Evolutionary conservation across 768 basidiomycete genomes (phyloP).

Genomic region (Kwoniella dejecticola): DNA sequence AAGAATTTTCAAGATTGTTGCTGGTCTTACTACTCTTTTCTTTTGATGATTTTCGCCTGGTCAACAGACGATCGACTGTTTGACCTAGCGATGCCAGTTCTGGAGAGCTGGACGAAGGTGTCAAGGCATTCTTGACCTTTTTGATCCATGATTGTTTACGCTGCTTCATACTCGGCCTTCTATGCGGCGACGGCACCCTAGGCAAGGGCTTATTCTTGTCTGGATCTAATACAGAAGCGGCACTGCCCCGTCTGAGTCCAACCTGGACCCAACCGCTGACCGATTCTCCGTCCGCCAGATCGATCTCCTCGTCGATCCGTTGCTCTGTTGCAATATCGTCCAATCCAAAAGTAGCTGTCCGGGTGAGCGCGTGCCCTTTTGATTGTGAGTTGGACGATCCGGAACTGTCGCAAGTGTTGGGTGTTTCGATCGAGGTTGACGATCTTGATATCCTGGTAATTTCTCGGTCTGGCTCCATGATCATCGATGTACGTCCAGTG

Average conservation of each 20-base stretch:
- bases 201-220: no score
- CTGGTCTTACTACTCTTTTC: background rate
- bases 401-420: background rate
- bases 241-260: no score
- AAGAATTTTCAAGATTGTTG: background rate
- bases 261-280: no score
- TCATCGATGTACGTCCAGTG: background rate
- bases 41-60: background rate
- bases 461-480: constrained; percentile 5
- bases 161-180: constrained; percentile 5
- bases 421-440: constrained; percentile 9
- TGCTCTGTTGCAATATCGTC: constrained; percentile 10
- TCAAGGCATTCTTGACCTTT: constrained; percentile 5
- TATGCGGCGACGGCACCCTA: background rate
- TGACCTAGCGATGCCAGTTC: background rate
- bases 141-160: background rate
- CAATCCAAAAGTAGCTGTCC: constrained; percentile 18
- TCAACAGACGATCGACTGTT: background rate
- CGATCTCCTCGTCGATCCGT: constrained; percentile 10
- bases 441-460: background rate
- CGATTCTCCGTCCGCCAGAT: no score
- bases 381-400: background rate
- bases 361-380: constrained; percentile 2
- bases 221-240: no score
- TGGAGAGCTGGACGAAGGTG: background rate